These are phyloP conservation scores for Botrytis elliptica DNA, from an alignment of 2,329 filamentous ascomycete species.

Conservation along the genomic window DNA sequence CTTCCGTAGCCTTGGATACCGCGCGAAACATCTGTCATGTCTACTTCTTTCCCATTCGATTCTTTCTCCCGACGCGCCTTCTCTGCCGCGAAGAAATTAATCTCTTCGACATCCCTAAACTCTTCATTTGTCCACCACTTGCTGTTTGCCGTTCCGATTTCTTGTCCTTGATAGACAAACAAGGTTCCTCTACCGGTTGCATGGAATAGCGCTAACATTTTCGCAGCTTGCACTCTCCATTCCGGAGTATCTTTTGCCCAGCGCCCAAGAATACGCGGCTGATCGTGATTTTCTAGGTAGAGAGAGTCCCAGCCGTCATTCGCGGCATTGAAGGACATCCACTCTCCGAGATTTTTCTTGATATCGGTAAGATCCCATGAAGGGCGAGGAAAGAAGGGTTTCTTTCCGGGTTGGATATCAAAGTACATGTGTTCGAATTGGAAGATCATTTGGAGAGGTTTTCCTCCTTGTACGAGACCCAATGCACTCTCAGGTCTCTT, in stretches of 20 bases:
- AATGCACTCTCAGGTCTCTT: constrained; percentile 50
- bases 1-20: constrained; percentile 59
- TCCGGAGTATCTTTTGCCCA: constrained; percentile 45
- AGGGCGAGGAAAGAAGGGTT: constrained; percentile 35
- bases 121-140: constrained; percentile 60
- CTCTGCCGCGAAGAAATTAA: constrained; percentile 45
- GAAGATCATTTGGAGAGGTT: constrained; percentile 70
- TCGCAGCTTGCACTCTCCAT: constrained; percentile 46
- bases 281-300: constrained; percentile 59
- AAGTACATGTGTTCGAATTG: constrained; percentile 56
- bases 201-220: constrained; percentile 54
- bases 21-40: constrained; percentile 42
- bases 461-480: constrained; percentile 52
- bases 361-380: constrained; percentile 41
- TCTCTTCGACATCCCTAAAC: constrained; percentile 65
- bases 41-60: constrained; percentile 30
- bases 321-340: constrained; percentile 51
- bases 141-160: constrained; percentile 58
- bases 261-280: constrained; percentile 51
- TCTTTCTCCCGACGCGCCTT: constrained; percentile 36
- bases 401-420: background rate
- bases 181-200: constrained; percentile 53
- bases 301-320: constrained; percentile 57
- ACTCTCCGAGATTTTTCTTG: constrained; percentile 49
- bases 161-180: constrained; percentile 61